Evolutionary conservation across 2,329 filamentous ascomycete genomes (phyloP), one percentile per base, ranked within the genome.

Genomic region (Neopestalotiopsis clavispora): DNA sequence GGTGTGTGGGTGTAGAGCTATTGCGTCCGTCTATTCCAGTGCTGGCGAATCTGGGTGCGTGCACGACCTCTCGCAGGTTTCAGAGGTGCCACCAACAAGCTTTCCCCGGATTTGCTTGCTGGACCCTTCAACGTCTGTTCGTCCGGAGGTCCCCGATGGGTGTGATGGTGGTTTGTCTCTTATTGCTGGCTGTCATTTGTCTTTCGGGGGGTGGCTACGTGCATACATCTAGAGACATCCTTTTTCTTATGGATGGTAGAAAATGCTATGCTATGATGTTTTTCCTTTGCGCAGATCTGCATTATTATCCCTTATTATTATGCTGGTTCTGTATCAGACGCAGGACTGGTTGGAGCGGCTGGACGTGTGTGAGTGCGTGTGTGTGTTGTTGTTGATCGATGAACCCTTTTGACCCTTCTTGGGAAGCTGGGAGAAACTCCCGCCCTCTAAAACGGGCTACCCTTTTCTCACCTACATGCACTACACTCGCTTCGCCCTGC

Each of bases 401-500:
- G 34, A 52, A 62, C 60, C 57, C 61, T 23, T 14, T 23, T 34
- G n/a, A 62, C 60, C 57, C 61, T 23, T 14, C 40, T 34, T 65
- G 45, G 63, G 42, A 56, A 65, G 63, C 32, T 65, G 45, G 23
- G 9, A 14, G n/a, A 52, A 10, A 38, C 34, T 38, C 34, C 10
- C 10, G 10, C 34, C 4, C 34, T 38, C 34, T 38, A 38, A 38
- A 7, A 38, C 34, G 34, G 45, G 17, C 45, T n/a, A 52, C 45
- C 17, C 9, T 52, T 52, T 52, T 52, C 5, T 20, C 17, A 20
- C 42, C 42, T 45, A 52, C 45, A 7, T 34, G 9, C 12, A 23
- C 61, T 64, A 20, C 40, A 64, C 28, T 64, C 61, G 61, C 61
- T 64, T 64, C 59, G n/a, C 32, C 30, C 28, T 61, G 59, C 30